A percentile compares a stretch with the other conserved stretches of the same genome.
These are phyloP conservation scores for Lathyrus oleraceus DNA, from an alignment of 306 rosid genomes.

Conservation along the genomic window DNA sequence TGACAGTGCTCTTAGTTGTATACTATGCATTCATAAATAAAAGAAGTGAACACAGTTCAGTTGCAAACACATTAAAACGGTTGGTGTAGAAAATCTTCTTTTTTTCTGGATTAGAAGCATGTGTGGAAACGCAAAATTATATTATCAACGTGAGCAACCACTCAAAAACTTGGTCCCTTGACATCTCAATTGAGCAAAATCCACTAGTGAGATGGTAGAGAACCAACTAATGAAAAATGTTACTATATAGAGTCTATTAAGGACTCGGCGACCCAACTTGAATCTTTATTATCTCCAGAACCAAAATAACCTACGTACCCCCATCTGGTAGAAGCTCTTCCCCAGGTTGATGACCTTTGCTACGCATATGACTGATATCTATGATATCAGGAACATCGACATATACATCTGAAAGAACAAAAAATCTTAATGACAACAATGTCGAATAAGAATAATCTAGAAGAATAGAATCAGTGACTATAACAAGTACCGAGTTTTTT, in stretches of 20 bases:
- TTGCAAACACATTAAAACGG: slow-evolving; percentile 2
- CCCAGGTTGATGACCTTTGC: slow-evolving; percentile 76
- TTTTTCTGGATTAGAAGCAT: background rate
- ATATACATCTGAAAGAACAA: slow-evolving; percentile 76
- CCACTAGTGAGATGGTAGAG: background rate
- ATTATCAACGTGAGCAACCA: background rate
- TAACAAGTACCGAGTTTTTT: slow-evolving; percentile 82
- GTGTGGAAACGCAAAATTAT: background rate
- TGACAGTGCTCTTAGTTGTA: background rate
- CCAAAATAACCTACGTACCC: slow-evolving; percentile 49
- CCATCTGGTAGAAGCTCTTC: slow-evolving; percentile 84
- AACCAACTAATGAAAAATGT: background rate
- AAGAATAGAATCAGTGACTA: background rate
- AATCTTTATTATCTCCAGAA: slow-evolving; percentile 10
- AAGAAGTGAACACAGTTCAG: background rate
- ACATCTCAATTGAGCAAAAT: background rate
- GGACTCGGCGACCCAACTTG: background rate
- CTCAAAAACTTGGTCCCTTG: background rate
- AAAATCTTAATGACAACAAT: background rate
- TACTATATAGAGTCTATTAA: background rate
- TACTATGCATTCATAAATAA: background rate
- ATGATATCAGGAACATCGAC: slow-evolving; percentile 93
- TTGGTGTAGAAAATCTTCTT: background rate
- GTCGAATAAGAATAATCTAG: background rate
- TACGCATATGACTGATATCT: slow-evolving; percentile 86